A percentile compares a stretch with the other conserved stretches of the same genome.
Evolutionary conservation across 2,329 filamentous ascomycete species (phyloP).

Genomic region (Fusarium buharicum): DNA sequence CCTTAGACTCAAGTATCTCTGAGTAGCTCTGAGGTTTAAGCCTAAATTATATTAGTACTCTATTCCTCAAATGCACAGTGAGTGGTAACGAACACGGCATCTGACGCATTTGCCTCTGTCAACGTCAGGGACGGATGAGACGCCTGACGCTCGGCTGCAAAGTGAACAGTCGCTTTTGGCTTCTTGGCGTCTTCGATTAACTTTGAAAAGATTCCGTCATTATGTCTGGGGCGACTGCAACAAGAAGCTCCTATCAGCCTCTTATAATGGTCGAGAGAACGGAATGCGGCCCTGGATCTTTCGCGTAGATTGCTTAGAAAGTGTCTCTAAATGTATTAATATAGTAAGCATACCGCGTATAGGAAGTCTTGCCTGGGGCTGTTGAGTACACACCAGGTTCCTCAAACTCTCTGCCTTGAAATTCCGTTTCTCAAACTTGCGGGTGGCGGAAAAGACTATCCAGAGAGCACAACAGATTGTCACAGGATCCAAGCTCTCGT

Average conservation of each 20-base stretch:
- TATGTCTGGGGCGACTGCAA: background rate
- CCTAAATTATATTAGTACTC: background rate
- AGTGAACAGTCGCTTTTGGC: background rate
- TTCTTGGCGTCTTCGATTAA: background rate
- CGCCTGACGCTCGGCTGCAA: background rate
- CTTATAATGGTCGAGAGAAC: background rate
- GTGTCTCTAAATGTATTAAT: background rate
- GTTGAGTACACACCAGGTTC: background rate
- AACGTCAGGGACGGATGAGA: background rate
- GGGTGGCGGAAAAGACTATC: background rate
- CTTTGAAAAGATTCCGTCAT: background rate
- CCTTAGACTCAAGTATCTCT: background rate
- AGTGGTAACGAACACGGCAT: background rate
- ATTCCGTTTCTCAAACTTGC: constrained; percentile 2
- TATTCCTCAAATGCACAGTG: background rate
- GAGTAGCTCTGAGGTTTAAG: background rate
- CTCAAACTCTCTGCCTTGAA: background rate
- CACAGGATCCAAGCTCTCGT: background rate
- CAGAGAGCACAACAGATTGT: background rate
- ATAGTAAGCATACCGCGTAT: background rate
- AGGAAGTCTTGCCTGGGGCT: background rate
- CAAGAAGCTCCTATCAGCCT: background rate
- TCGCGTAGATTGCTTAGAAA: background rate
- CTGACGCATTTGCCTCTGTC: background rate
- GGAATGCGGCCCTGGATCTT: background rate